These are phyloP conservation scores for Takashimella koratensis DNA, from an alignment of 1,284 basidiomycete genomes.

Conservation along the genomic window DNA sequence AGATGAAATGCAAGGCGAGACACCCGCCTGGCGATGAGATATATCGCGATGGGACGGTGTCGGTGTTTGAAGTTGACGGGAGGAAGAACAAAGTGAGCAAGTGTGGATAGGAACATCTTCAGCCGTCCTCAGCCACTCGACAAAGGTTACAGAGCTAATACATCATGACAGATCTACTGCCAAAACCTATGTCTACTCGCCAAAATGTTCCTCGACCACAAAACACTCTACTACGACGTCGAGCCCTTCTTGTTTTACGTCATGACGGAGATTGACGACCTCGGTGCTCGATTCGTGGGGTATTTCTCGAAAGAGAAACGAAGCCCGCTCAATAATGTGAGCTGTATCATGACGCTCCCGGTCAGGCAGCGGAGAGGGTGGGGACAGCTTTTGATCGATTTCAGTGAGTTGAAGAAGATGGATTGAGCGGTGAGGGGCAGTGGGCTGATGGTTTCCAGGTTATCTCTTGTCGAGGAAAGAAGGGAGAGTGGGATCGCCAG, in stretches of 20 bases:
- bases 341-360: constrained; percentile 99
- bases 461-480: constrained; percentile 96
- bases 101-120: too few relatives aligned
- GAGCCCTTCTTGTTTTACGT: constrained; percentile 99
- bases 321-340: constrained; percentile 92
- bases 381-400: constrained; percentile 92
- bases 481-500: constrained; percentile 77
- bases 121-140: too few relatives aligned
- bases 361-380: constrained; percentile 90
- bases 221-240: constrained; percentile 99
- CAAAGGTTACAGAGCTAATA: too few relatives aligned
- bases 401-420: constrained; percentile 65
- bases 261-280: constrained; percentile 85
- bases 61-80: constrained; percentile 97
- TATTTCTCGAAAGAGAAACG: constrained; percentile 99
- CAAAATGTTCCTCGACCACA: constrained; percentile 99
- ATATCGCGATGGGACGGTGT: constrained; percentile 82
- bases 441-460: constrained; percentile 55
- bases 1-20: constrained; percentile 91
- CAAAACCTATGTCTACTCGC: constrained; percentile 98
- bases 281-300: constrained; percentile 90
- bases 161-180: constrained; percentile 95
- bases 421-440: too few relatives aligned
- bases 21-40: constrained; percentile 99
- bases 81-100: constrained; percentile 87